Evolutionary conservation across 768 basidiomycete species (phyloP).

Genomic region (Phylloporus sp.): DNA sequence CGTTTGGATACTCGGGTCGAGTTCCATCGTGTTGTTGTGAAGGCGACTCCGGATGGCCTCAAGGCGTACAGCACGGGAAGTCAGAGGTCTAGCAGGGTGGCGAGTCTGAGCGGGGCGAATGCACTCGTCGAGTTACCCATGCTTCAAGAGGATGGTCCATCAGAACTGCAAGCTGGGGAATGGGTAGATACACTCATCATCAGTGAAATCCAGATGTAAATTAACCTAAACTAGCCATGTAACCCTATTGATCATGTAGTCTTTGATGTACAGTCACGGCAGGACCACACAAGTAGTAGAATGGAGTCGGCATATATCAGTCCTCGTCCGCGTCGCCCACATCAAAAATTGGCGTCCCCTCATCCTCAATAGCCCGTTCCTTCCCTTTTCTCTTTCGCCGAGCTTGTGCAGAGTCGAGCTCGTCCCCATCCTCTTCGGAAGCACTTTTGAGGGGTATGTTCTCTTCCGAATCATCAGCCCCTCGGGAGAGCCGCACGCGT

Average conservation of each 20-base stretch:
- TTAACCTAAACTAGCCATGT: too few species aligned
- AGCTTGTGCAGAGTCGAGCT: slow-evolving; percentile 39
- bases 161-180: slow-evolving; percentile 48
- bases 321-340: slow-evolving; percentile 51
- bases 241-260: background rate
- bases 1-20: slow-evolving; percentile 69
- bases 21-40: slow-evolving; percentile 74
- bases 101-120: slow-evolving; percentile 77
- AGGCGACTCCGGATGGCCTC: slow-evolving; percentile 40
- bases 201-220: slow-evolving; percentile 50
- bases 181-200: slow-evolving; percentile 58
- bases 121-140: slow-evolving; percentile 68
- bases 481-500: slow-evolving; percentile 24
- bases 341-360: slow-evolving; percentile 46
- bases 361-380: slow-evolving; percentile 35
- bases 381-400: slow-evolving; percentile 43
- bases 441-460: slow-evolving; percentile 57
- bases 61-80: slow-evolving; percentile 79
- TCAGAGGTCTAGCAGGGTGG: slow-evolving; percentile 77
- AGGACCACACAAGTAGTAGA: background rate
- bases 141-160: slow-evolving; percentile 29
- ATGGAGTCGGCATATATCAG: background rate
- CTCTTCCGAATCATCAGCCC: slow-evolving; percentile 45
- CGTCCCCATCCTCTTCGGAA: slow-evolving; percentile 34
- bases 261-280: too few species aligned